Percentiles rank a stretch among this genome's conserved stretches.
Conservation (phyloP, 148 eudicot species). For the Rhododendron williamsianum region DNA sequence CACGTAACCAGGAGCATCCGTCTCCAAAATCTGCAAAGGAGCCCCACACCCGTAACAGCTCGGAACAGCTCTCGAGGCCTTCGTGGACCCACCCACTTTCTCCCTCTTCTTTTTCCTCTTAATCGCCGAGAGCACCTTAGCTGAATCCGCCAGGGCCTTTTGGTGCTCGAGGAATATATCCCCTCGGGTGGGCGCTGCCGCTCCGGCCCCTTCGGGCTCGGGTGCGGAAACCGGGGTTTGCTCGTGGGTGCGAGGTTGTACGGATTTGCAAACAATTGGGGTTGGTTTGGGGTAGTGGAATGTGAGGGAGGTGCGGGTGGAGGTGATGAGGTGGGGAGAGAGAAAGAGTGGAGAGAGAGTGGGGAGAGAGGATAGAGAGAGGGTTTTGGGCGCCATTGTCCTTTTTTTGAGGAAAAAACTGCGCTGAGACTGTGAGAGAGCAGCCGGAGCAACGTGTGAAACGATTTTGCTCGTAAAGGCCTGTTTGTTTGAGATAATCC, state of each 20-base stretch:
- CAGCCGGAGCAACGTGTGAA: no score
- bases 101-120: conserved; percentile 51
- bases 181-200: conserved; percentile 72
- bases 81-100: conserved; percentile 30
- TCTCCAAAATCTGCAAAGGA: conserved; percentile 64
- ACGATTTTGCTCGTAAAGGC: no score
- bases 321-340: conserved; percentile 22
- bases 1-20: conserved; percentile 84
- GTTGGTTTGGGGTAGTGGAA: conserved; percentile 23
- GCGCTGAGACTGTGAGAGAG: not conserved
- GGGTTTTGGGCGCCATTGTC: conserved; percentile 54
- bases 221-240: conserved; percentile 17
- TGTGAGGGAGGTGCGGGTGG: conserved; percentile 18
- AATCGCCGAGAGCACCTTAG: conserved; percentile 23
- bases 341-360: conserved; percentile 25
- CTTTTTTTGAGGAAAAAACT: not conserved
- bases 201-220: conserved; percentile 53
- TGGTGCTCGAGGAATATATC: conserved; percentile 60
- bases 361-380: conserved; percentile 27
- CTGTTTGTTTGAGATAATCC: no score
- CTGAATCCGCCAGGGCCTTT: conserved; percentile 41
- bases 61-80: conserved; percentile 21
- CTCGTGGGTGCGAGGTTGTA: conserved; percentile 19
- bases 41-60: conserved; percentile 97
- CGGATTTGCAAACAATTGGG: conserved; percentile 26